These are phyloP conservation scores for Acmispon strigosus DNA, from an alignment of 306 rosid species.

Conservation along the genomic window DNA sequence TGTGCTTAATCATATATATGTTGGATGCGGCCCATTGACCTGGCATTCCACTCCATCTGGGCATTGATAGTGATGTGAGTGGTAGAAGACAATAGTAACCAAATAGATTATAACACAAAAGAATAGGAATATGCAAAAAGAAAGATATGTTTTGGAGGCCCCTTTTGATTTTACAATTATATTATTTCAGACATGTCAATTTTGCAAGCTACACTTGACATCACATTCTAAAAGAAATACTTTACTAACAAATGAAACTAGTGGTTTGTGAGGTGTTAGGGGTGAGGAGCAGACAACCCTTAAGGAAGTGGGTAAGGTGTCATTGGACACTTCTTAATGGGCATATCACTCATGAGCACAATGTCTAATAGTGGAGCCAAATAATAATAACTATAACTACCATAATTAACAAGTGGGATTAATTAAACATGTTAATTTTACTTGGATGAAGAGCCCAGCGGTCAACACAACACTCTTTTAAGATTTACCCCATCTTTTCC, in stretches of 20 bases:
- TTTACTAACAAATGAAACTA: conserved; percentile 23
- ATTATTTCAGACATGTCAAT: conserved; percentile 43
- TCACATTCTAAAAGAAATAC: conserved; percentile 39
- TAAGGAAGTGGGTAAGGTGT: conserved; percentile 46
- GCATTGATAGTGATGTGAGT: conserved; percentile 59
- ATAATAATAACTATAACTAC: not conserved
- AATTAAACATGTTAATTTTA: no score
- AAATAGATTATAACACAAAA: conserved; percentile 19
- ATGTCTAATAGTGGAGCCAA: conserved; percentile 27
- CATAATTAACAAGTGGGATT: not conserved
- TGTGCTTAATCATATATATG: conserved; percentile 23
- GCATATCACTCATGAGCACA: conserved; percentile 41
- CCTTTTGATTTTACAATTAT: conserved; percentile 25
- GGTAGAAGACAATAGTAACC: conserved; percentile 45
- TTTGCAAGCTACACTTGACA: conserved; percentile 53
- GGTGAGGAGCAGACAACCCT: conserved; percentile 18
- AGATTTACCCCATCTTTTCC: no score
- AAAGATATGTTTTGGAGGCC: conserved; percentile 36
- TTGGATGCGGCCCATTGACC: conserved; percentile 45
- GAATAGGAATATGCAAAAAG: conserved; percentile 24
- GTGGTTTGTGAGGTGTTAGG: conserved; percentile 46
- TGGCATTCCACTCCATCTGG: conserved; percentile 58
- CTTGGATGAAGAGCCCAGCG: no score
- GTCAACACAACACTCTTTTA: no score
- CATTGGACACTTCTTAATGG: conserved; percentile 46